Base-by-base conservation (phyloP, 305 asterid species). In the Withania somnifera region DNA sequence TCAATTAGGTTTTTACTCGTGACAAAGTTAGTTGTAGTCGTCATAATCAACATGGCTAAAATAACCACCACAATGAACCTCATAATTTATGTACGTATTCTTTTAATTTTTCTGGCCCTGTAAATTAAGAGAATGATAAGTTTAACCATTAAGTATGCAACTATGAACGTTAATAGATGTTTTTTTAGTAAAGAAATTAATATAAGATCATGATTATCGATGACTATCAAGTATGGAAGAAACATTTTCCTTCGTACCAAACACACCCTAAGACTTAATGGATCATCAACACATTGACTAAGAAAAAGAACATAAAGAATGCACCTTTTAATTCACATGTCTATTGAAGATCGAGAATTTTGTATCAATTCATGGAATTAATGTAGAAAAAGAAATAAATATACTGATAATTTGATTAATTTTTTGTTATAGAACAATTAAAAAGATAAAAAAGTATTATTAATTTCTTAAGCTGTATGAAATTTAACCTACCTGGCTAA, bases 31-130 rank as follows among this genome's bases (percentile, higher is more conserved):
- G 69, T 57, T 32, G 84, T 82, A 24, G 67, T 71, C 1, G 85
- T 82, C 78, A 82, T 24, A 15, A 82, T 71, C 50, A 84, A 57
- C 13, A 84, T 32, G 8, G 71, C 57, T 19, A 79, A 32, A 47
- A 42, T 57, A 22, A 82, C 6, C 26, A 40, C 63, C 6, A 52
- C 68, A 17, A 84, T 14, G 40, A 24, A 17, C 87, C 40, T 86
- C 89, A 86, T 86, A 30, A 52, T 82, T 36, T 32, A 20, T 19
- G 61, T 24, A n/a, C n/a, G n/a, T n/a, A n/a, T n/a, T n/a, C n/a
- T n/a, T n/a, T n/a, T n/a, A n/a, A n/a, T n/a, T n/a, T n/a, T n/a
- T 30, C 8, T 7, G 2, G 14, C 34, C 77, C 77, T 57, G 52
- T 6, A 11, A 15, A 36, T 53, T 1, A 24, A 63, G 30, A n/a